Conservation (phyloP, 148 eudicot genomes). For the Rhododendron mucronatum region DNA sequence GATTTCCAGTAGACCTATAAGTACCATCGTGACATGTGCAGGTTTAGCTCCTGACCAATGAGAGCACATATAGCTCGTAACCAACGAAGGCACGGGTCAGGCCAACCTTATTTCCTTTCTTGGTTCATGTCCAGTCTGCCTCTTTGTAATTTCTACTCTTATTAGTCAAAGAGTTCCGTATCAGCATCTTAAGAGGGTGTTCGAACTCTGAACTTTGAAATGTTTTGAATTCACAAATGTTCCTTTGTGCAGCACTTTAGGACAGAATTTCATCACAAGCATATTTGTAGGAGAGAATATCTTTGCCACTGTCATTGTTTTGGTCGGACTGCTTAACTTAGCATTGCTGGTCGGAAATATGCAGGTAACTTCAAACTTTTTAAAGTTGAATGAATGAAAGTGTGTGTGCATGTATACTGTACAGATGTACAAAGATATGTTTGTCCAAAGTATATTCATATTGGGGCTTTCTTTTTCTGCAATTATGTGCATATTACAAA, state of each 20-base stretch:
- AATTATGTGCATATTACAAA: not conserved
- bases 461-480: not conserved
- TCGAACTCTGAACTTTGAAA: not conserved
- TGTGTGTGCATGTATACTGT: not conserved
- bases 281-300: conserved; percentile 54
- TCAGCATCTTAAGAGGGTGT: not conserved
- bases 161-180: not conserved
- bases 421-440: not conserved
- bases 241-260: conserved; percentile 45
- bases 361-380: conserved; percentile 36
- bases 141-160: not conserved
- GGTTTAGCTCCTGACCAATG: not conserved
- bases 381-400: not conserved
- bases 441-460: not conserved
- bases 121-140: not conserved
- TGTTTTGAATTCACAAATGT: not conserved
- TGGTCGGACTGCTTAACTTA: conserved; percentile 56
- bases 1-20: not conserved
- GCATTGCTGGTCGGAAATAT: conserved; percentile 73
- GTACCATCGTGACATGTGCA: not conserved
- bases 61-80: not conserved
- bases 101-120: not conserved
- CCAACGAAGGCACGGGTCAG: not conserved
- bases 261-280: conserved; percentile 52
- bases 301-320: conserved; percentile 50